Evolutionary conservation across 192 early-diverging fungal species (phyloP), one percentile per base, ranked within the genome.

Genomic region (Pilaira anomala): DNA sequence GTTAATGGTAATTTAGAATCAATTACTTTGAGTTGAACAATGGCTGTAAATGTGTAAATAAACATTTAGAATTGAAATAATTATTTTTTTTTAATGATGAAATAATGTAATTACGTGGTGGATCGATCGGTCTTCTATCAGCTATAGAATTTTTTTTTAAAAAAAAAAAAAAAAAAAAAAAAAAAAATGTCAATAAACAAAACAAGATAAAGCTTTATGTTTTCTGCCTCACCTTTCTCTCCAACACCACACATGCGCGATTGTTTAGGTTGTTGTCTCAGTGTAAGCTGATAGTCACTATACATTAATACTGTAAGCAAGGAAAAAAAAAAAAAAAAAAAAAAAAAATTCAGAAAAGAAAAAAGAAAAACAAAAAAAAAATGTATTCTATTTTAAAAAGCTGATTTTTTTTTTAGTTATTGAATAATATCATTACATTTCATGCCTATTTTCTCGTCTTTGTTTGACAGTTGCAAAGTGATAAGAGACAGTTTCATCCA

Each of bases 171-270:
- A 44, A 60, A 60, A 21, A 46, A 33, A 24, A 25, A 13, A 33
- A 4, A 50, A 13, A 9, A 24, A 66, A 2, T 40, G 21, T 39
- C n/a, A n/a, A 6, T 36, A 33, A 9, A 9, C 6, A 9, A 36
- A 36, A 36, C 11, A 36, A 36, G 6, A 36, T 5, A 36, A 4
- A 9, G 33, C 11, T 33, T 28, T 21, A 39, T 42, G 12, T 5
- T 3, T 14, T 42, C 14, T 12, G 19, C 7, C 21, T 76, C 84
- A 91, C 91, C 93, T 83, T 94, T 94, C 72, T 93, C 94, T 52
- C 92, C 92, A 69, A 93, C 89, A 50, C 92, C 92, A 70, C 94
- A 94, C 91, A 94, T 94, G 58, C 94, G 87, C 19, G 91, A 93
- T 80, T 92, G 94, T 77, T 93, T 91, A 26, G 94, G 94, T 76